phyloP scores from a whole-genome alignment of 2,329 filamentous ascomycete species.

The Phaeophleospora eucalypticola region DNA sequence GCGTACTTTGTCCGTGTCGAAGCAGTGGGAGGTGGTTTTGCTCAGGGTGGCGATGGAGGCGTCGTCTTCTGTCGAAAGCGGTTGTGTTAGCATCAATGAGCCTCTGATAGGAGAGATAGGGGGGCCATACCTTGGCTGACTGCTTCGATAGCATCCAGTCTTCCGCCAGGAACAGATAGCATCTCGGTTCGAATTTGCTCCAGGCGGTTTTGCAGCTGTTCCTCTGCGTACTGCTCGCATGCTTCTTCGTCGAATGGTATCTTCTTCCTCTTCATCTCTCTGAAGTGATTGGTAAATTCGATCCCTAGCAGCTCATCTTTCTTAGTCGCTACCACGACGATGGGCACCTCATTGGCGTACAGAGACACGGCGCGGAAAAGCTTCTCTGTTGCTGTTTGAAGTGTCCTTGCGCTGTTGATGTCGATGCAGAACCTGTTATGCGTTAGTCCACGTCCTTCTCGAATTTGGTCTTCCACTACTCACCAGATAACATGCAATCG shows the following conservation, averaged over 20 bases:
- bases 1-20: conserved; percentile 33
- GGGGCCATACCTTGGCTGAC: conserved; percentile 23
- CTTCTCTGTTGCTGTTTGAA: conserved; percentile 33
- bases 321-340: conserved; percentile 34
- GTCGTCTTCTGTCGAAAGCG: conserved; percentile 29
- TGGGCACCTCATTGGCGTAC: conserved; percentile 31
- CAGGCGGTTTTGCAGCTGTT: conserved; percentile 23
- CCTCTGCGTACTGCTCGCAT: conserved; percentile 23
- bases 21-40: conserved; percentile 30
- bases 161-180: conserved; percentile 21
- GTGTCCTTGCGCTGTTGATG: conserved; percentile 32
- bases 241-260: conserved; percentile 20
- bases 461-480: neutral
- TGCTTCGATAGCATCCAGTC: conserved; percentile 25
- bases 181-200: conserved; percentile 23
- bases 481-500: conserved; percentile 33
- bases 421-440: conserved; percentile 33
- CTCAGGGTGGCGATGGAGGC: conserved; percentile 29
- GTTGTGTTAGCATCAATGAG: conserved; percentile 3
- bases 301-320: conserved; percentile 34
- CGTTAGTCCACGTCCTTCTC: neutral
- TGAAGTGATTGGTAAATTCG: conserved; percentile 15
- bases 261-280: conserved; percentile 18
- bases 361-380: conserved; percentile 31
- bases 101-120: neutral